A percentile compares a stretch with the other conserved stretches of the same genome.
phyloP scores from a whole-genome alignment of 768 basidiomycete genomes.

The Russula abietina region DNA sequence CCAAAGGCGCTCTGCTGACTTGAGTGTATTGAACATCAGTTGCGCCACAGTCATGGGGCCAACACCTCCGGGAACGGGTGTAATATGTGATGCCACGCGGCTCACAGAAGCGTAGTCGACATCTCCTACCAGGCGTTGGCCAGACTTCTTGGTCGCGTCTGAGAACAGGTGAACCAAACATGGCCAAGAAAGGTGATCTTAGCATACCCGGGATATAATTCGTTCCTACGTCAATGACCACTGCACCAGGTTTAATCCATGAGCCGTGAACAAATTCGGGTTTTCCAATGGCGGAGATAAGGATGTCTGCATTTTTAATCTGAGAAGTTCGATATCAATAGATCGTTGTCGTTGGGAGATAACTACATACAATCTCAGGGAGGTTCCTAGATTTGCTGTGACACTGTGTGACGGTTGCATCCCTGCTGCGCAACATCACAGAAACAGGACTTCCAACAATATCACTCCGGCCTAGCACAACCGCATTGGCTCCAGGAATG shows the following conservation, averaged over 20 bases:
- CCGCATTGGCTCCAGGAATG: slow-evolving; percentile 73
- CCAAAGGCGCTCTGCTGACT: slow-evolving; percentile 78
- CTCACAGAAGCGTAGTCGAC: slow-evolving; percentile 81
- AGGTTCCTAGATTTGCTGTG: slow-evolving; percentile 87
- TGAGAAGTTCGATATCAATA: slow-evolving; percentile 29
- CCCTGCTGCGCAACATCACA: slow-evolving; percentile 79
- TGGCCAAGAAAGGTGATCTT: slow-evolving; percentile 28
- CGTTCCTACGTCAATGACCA: slow-evolving; percentile 97
- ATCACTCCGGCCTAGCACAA: slow-evolving; percentile 94
- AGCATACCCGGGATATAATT: slow-evolving; percentile 81
- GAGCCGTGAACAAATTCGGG: slow-evolving; percentile 84
- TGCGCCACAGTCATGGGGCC: slow-evolving; percentile 99
- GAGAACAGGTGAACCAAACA: neutral
- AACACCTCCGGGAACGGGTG: slow-evolving; percentile 97
- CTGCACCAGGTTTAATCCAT: slow-evolving; percentile 92
- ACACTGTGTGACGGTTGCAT: slow-evolving; percentile 97
- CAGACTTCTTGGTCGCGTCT: slow-evolving; percentile 88
- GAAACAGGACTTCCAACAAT: slow-evolving; percentile 96
- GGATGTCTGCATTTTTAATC: slow-evolving; percentile 83
- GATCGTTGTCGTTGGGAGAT: neutral
- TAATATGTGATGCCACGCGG: slow-evolving; percentile 79
- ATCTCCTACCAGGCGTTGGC: slow-evolving; percentile 93
- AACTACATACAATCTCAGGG: slow-evolving; percentile 57
- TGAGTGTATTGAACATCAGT: slow-evolving; percentile 91
- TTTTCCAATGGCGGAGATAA: slow-evolving; percentile 96